phyloP scores from a whole-genome alignment of 495 filamentous ascomycete genomes.

The Monascus purpureus region DNA sequence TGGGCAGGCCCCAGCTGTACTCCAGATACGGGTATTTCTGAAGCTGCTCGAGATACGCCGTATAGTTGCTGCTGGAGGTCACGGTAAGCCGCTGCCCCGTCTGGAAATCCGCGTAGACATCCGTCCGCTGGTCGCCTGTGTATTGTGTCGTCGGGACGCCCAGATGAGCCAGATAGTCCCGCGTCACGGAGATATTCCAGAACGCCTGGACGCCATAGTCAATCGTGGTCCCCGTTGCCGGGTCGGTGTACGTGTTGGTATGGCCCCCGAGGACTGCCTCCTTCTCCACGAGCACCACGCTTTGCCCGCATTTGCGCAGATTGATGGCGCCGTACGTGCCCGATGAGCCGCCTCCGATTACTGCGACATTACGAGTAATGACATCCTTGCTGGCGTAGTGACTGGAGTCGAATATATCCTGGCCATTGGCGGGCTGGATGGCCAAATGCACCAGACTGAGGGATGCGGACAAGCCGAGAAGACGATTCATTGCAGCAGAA shows the following conservation, averaged over 20 bases:
- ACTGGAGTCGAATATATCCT: too few species aligned
- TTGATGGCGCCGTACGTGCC: constrained; percentile 35
- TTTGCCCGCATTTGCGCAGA: constrained; percentile 25
- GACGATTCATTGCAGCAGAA: too few species aligned
- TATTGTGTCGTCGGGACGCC: constrained; percentile 12
- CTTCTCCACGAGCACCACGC: constrained; percentile 30
- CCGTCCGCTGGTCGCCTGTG: constrained; percentile 1
- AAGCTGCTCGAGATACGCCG: too few species aligned
- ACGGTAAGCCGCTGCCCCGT: not conserved
- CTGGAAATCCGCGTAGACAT: not conserved
- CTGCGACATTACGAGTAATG: constrained; percentile 24
- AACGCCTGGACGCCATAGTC: constrained; percentile 30
- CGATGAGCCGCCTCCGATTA: constrained; percentile 34
- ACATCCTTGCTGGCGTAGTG: too few species aligned
- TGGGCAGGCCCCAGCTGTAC: constrained; percentile 24
- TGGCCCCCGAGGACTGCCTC: constrained; percentile 28
- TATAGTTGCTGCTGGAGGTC: not conserved
- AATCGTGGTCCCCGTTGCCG: constrained; percentile 18
- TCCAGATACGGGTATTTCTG: constrained; percentile 31
- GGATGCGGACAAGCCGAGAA: too few species aligned
- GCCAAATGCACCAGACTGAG: too few species aligned
- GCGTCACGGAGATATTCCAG: constrained; percentile 19
- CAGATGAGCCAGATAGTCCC: constrained; percentile 17
- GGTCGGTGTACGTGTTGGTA: constrained; percentile 25
- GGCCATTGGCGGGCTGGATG: too few species aligned